phyloP scores from a whole-genome alignment of 768 basidiomycete species.

The Xerocomellus chrysenteron region DNA sequence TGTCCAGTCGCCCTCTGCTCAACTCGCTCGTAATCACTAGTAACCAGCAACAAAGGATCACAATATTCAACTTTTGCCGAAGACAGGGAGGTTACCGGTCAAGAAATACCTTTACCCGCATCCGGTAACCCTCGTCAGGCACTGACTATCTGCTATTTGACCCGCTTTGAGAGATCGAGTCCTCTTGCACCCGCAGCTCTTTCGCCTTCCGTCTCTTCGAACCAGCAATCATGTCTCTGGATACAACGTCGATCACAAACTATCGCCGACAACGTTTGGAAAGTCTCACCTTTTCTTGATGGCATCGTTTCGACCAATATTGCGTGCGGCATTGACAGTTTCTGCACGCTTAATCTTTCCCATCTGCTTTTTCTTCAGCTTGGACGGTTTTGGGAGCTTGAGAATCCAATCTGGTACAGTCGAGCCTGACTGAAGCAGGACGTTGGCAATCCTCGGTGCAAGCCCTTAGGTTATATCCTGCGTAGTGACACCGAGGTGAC shows the following conservation, averaged over 20 bases:
- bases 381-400: slow-evolving; percentile 91
- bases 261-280: neutral
- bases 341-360: slow-evolving; percentile 82
- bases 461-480: slow-evolving; percentile 7
- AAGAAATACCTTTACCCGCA: neutral
- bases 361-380: slow-evolving; percentile 82
- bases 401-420: slow-evolving; percentile 92
- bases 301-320: slow-evolving; percentile 66
- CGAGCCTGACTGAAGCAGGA: slow-evolving; percentile 91
- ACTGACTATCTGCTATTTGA: neutral
- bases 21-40: neutral
- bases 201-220: slow-evolving; percentile 66
- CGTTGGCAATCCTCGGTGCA: slow-evolving; percentile 79
- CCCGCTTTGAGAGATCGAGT: neutral
- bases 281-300: slow-evolving; percentile 64
- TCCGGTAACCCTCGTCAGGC: neutral
- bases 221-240: slow-evolving; percentile 75
- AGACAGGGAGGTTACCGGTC: slow-evolving; percentile 2
- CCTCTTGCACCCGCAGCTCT: neutral
- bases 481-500: slow-evolving; percentile 21
- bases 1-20: neutral
- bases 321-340: slow-evolving; percentile 65
- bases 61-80: slow-evolving; percentile 8
- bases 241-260: neutral
- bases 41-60: slow-evolving; percentile 10